Conservation (phyloP, 768 basidiomycete genomes). For the Clitopilus passeckerianus region DNA sequence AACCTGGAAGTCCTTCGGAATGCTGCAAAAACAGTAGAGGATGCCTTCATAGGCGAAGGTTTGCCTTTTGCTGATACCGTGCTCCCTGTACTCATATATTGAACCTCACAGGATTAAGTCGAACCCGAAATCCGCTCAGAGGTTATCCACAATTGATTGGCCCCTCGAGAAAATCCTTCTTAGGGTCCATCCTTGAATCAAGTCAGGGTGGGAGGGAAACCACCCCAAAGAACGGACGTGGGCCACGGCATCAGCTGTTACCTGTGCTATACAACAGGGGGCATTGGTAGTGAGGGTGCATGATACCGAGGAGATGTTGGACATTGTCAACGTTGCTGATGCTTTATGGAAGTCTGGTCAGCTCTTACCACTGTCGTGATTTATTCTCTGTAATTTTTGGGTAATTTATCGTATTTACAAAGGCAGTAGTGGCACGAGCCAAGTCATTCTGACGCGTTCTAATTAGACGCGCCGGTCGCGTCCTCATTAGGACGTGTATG, state of each 20-base stretch:
- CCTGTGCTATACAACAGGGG: background rate
- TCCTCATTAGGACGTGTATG: background rate
- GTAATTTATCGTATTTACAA: too few relatives aligned
- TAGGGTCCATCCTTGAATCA: background rate
- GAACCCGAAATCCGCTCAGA: slow-evolving; percentile 1
- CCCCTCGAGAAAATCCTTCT: background rate
- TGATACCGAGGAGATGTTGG: slow-evolving; percentile 1
- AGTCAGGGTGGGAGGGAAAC: background rate
- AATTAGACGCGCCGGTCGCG: background rate
- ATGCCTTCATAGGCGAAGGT: background rate
- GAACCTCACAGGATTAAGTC: background rate
- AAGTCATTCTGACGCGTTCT: background rate
- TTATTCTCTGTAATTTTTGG: too few relatives aligned
- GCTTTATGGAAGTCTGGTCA: background rate
- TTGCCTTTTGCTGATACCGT: background rate
- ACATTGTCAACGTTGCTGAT: background rate
- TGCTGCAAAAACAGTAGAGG: background rate
- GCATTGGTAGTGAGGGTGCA: background rate
- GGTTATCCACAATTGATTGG: background rate
- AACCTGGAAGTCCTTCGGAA: background rate
- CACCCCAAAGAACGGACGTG: background rate
- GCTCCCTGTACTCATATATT: background rate
- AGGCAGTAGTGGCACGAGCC: background rate
- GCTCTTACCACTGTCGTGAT: background rate
- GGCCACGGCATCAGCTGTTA: background rate